Conservation (phyloP, 169 alveolate genomes). For the Plasmodium cynomolgi region DNA sequence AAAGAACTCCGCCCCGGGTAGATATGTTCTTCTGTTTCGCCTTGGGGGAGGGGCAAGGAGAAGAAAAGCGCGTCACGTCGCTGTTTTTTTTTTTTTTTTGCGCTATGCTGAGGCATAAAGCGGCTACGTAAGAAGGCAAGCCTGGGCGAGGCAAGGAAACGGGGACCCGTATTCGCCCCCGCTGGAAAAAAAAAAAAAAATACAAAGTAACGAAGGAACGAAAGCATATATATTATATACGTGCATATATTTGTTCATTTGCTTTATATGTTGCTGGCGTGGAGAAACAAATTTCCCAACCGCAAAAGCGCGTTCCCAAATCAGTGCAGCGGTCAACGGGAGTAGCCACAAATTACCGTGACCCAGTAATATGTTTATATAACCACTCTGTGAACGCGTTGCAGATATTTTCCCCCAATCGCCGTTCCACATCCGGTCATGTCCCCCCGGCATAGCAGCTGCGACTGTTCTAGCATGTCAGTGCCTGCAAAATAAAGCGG, state of each 20-base stretch:
- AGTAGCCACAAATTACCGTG: neutral
- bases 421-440: neutral
- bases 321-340: neutral
- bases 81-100: neutral
- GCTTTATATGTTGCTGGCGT: neutral
- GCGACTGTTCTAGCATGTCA: neutral
- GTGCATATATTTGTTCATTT: neutral
- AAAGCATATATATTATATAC: neutral
- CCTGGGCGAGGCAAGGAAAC: neutral
- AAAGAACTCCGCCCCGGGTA: neutral
- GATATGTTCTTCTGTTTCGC: neutral
- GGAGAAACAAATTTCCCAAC: neutral
- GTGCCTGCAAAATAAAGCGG: neutral
- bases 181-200: neutral
- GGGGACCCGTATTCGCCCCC: neutral
- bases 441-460: neutral
- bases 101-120: neutral
- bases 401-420: neutral
- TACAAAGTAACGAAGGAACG: neutral
- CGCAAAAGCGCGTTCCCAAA: neutral
- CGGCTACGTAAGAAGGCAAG: neutral
- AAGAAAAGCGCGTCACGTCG: neutral
- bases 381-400: neutral
- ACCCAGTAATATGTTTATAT: neutral
- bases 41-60: neutral